phyloP scores from a whole-genome alignment of 257 asterid genomes.

The Solanum pimpinellifolium region DNA sequence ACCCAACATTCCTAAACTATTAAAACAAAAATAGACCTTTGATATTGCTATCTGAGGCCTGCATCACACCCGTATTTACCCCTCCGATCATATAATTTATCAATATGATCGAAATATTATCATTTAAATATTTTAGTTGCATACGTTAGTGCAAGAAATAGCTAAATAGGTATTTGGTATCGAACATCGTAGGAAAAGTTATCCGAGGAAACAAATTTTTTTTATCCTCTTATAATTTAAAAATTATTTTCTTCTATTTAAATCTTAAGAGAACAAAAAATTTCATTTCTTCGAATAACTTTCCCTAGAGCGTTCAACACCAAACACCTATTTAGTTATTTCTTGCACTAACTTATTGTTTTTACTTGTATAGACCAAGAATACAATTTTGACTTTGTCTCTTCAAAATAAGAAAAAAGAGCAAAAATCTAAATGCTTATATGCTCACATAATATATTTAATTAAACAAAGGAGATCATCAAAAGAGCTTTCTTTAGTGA shows the following conservation, averaged over 20 bases:
- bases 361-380: background rate
- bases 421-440: background rate
- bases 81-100: background rate
- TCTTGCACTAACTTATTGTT: background rate
- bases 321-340: background rate
- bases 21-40: background rate
- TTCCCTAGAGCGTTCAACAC: background rate
- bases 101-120: background rate
- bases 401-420: background rate
- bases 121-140: background rate
- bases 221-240: background rate
- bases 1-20: background rate
- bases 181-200: background rate
- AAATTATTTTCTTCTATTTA: background rate
- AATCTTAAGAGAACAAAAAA: background rate
- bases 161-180: background rate
- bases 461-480: background rate
- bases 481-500: background rate
- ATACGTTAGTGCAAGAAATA: background rate
- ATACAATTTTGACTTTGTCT: background rate
- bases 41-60: background rate
- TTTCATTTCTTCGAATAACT: background rate
- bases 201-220: background rate
- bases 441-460: background rate
- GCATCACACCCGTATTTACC: background rate